These are phyloP conservation scores for Penstemon eatonii DNA, from an alignment of 257 asterid species.

Conservation along the genomic window DNA sequence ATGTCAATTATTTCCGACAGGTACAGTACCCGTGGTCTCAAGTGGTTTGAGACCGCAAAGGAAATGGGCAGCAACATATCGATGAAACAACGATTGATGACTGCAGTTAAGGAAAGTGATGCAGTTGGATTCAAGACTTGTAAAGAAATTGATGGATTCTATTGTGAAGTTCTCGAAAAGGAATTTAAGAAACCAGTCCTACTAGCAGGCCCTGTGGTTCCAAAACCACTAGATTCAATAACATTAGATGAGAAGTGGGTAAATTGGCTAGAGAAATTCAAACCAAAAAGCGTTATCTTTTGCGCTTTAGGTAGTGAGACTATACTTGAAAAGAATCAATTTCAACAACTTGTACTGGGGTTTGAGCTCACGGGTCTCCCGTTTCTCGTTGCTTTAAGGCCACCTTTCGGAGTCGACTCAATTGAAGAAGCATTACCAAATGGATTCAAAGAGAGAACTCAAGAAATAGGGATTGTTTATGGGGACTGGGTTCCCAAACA, in stretches of 20 bases:
- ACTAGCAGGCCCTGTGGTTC: conserved; percentile 39
- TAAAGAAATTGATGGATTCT: conserved; percentile 36
- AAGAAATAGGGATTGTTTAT: conserved; percentile 34
- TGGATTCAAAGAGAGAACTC: conserved; percentile 30
- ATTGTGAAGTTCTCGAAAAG: conserved; percentile 29
- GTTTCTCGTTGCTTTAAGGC: conserved; percentile 35
- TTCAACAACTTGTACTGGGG: conserved; percentile 35
- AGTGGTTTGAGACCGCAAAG: not conserved
- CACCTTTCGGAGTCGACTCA: conserved; percentile 34
- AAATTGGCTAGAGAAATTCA: conserved; percentile 31
- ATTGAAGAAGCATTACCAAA: conserved; percentile 42
- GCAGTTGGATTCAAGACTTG: conserved; percentile 45
- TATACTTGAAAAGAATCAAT: conserved; percentile 30
- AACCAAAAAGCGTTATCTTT: conserved; percentile 32
- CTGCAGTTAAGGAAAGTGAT: conserved; percentile 28
- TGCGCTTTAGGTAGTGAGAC: conserved; percentile 56
- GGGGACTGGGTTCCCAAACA: conserved; percentile 50
- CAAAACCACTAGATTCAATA: conserved; percentile 13
- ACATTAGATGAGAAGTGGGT: conserved; percentile 29
- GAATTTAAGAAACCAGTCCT: conserved; percentile 32
- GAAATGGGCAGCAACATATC: conserved; percentile 18
- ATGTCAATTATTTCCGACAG: too few relatives aligned
- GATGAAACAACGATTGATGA: conserved; percentile 19
- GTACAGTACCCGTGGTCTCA: not conserved
- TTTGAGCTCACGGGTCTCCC: conserved; percentile 43